Conservation (phyloP, 2,329 filamentous ascomycete species). For the Blastomyces gilchristii region DNA sequence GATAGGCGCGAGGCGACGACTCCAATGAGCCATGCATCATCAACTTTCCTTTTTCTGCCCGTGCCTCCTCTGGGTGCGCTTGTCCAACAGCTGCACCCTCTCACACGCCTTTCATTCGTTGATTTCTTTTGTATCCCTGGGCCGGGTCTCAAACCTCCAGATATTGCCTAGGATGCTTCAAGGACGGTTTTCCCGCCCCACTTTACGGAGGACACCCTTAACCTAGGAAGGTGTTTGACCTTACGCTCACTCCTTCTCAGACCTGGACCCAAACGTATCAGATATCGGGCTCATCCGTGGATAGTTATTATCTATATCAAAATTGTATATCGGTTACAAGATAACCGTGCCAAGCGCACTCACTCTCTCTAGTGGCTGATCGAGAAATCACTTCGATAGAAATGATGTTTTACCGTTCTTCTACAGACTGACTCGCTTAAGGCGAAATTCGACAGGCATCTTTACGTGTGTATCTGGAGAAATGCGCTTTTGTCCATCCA, state of each 20-base stretch:
- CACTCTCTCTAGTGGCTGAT: not conserved
- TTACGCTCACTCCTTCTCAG: not conserved
- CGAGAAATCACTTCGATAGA: not conserved
- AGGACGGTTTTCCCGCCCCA: not conserved
- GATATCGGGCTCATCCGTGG: not conserved
- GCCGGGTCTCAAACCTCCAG: not conserved
- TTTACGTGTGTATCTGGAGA: not conserved
- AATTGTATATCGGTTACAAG: not conserved
- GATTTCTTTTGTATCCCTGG: not conserved
- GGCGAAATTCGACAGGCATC: not conserved
- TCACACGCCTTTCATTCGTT: not conserved
- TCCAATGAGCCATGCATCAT: not conserved
- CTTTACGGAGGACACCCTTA: not conserved
- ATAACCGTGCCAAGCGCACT: no score
- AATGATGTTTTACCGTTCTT: not conserved
- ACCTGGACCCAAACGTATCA: not conserved
- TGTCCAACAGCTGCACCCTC: not conserved
- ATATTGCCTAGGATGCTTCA: not conserved
- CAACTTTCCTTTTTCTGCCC: not conserved
- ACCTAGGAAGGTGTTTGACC: not conserved
- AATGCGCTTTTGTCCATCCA: not conserved
- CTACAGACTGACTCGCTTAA: no score
- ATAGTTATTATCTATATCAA: not conserved
- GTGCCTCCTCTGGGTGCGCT: not conserved
- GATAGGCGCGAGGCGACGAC: not conserved